Percentiles rank a stretch among this genome's conserved stretches.
Evolutionary conservation across 352 stramenopile species (phyloP).

Genomic region (Globisporangium cederbergense): DNA sequence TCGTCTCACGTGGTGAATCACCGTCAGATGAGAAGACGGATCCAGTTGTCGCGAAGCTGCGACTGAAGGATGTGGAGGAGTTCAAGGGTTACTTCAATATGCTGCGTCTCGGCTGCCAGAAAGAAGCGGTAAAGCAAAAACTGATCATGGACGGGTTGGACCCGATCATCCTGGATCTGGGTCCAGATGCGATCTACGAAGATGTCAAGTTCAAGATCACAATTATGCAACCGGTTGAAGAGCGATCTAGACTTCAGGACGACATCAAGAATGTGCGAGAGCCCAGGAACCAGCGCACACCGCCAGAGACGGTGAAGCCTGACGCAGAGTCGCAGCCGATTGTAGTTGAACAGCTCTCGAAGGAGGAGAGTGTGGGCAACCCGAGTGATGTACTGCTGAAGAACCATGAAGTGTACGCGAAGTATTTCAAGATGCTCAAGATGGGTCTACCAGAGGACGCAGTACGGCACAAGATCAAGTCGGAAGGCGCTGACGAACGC

Average conservation of each 20-base stretch:
- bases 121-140: constrained; percentile 90
- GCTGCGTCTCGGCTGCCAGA: constrained; percentile 89
- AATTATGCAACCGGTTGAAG: constrained; percentile 8
- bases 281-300: constrained; percentile 11
- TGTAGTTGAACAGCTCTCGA: background rate
- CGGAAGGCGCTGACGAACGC: constrained; percentile 42
- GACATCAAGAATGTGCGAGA: constrained; percentile 57
- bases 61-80: constrained; percentile 62
- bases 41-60: constrained; percentile 9
- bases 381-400: constrained; percentile 25
- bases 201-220: constrained; percentile 58
- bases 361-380: background rate
- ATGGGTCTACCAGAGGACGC: constrained; percentile 82
- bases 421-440: constrained; percentile 94
- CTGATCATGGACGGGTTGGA: constrained; percentile 89
- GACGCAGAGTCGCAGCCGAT: constrained; percentile 9
- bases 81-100: constrained; percentile 93
- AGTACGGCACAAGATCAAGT: constrained; percentile 83
- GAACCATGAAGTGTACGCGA: constrained; percentile 52
- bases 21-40: background rate
- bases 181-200: constrained; percentile 55
- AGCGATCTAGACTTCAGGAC: constrained; percentile 45
- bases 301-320: background rate
- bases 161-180: constrained; percentile 58
- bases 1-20: background rate